Evolutionary conservation across 2,329 filamentous ascomycete genomes (phyloP).

Genomic region (Sclerotinia spermophila): DNA sequence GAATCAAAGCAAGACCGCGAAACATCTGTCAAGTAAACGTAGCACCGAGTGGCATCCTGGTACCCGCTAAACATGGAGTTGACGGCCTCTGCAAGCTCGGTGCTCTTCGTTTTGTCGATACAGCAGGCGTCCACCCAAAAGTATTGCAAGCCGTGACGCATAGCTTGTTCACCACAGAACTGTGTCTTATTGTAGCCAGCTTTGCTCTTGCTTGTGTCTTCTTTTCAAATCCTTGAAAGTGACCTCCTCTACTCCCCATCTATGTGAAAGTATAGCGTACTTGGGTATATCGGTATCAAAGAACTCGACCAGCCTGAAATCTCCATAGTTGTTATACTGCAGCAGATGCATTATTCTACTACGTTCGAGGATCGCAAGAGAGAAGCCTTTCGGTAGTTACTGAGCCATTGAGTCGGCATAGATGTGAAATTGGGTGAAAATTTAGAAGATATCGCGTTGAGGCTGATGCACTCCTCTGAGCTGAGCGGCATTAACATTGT

Average conservation of each 20-base stretch:
- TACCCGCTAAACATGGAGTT: conserved; percentile 33
- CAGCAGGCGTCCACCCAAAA: conserved; percentile 24
- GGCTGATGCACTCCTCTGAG: too few relatives aligned
- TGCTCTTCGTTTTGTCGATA: conserved; percentile 22
- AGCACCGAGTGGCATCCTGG: conserved; percentile 23
- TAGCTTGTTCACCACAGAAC: conserved; percentile 24
- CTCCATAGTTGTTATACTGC: conserved; percentile 19
- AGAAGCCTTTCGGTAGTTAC: too few relatives aligned
- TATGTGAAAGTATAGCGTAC: conserved; percentile 34
- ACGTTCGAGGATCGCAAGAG: too few relatives aligned
- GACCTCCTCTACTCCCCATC: conserved; percentile 28
- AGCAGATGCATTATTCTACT: conserved; percentile 27
- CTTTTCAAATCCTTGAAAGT: conserved; percentile 22
- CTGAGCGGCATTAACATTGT: too few relatives aligned
- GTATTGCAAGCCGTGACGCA: conserved; percentile 19
- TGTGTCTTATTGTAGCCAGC: conserved; percentile 22
- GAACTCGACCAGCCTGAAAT: conserved; percentile 20
- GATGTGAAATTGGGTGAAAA: too few relatives aligned
- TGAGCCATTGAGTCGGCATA: too few relatives aligned
- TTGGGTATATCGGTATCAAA: conserved; percentile 23
- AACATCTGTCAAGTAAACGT: conserved; percentile 27
- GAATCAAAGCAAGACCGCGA: too few relatives aligned
- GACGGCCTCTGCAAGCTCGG: conserved; percentile 24
- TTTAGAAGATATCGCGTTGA: too few relatives aligned
- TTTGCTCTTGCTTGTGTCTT: conserved; percentile 18